A percentile compares a stretch with the other conserved stretches of the same genome.
Evolutionary conservation across 768 basidiomycete genomes (phyloP).

Genomic region (Lactifluus piperatus): DNA sequence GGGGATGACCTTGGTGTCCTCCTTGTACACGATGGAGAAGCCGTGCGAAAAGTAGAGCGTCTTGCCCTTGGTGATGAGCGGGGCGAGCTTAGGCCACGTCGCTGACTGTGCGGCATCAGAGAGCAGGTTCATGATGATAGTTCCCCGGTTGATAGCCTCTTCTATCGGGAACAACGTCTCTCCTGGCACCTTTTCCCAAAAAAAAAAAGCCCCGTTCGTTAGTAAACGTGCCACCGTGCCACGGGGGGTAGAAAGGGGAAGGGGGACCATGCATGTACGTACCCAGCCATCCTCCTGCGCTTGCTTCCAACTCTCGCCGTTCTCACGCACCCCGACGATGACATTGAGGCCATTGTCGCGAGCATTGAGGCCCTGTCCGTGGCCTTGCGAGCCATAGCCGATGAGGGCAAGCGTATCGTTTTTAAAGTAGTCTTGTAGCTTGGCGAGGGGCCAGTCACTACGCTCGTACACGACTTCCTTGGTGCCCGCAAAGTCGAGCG

Average conservation of each 20-base stretch:
- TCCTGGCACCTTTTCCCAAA: slow-evolving; percentile 63
- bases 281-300: slow-evolving; percentile 96
- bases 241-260: background rate
- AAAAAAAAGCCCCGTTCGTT: background rate
- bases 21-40: slow-evolving; percentile 97
- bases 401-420: slow-evolving; percentile 98
- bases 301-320: slow-evolving; percentile 94
- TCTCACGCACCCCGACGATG: slow-evolving; percentile 95
- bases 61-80: slow-evolving; percentile 98
- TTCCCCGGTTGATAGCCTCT: slow-evolving; percentile 91
- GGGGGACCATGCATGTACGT: slow-evolving; percentile 21
- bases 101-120: slow-evolving; percentile 98
- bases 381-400: slow-evolving; percentile 97
- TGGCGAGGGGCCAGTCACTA: slow-evolving; percentile 94
- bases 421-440: slow-evolving; percentile 99
- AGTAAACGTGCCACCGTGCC: background rate
- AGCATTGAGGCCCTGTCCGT: slow-evolving; percentile 97
- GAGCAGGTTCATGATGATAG: slow-evolving; percentile 99
- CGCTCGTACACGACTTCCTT: slow-evolving; percentile 93
- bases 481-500: slow-evolving; percentile 92
- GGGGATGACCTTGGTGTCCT: slow-evolving; percentile 90
- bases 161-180: slow-evolving; percentile 98
- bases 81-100: slow-evolving; percentile 84
- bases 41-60: slow-evolving; percentile 99
- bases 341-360: slow-evolving; percentile 99